Conservation (phyloP, 2,329 filamentous ascomycete genomes). For the Drechslera avenae region DNA sequence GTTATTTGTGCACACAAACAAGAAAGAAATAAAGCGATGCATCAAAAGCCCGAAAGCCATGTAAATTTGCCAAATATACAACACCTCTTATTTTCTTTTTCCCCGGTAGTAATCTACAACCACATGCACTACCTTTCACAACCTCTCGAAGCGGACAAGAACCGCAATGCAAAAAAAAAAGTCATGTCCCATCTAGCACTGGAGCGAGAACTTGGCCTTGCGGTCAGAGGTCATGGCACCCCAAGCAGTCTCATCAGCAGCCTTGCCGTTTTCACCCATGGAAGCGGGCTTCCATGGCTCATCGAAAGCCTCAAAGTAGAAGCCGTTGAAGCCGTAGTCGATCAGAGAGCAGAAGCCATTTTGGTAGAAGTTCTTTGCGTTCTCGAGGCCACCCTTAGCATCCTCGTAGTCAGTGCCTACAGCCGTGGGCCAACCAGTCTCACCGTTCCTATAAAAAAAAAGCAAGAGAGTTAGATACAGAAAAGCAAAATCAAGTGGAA, state of each 20-base stretch:
- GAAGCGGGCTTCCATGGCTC: conserved; percentile 72
- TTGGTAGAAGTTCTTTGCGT: conserved; percentile 66
- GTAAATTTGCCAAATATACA: too few species aligned
- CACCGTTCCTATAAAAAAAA: conserved; percentile 22
- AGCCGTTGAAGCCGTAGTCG: conserved; percentile 69
- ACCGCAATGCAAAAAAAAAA: not conserved
- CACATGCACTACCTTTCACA: too few species aligned
- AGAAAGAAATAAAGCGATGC: too few species aligned
- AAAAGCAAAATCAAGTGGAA: too few species aligned
- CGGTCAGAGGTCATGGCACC: conserved; percentile 68
- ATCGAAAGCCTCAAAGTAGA: conserved; percentile 76
- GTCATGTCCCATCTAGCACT: conserved; percentile 50
- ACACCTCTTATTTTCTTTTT: too few species aligned
- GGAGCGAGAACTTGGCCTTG: conserved; percentile 60
- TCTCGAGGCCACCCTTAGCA: conserved; percentile 64
- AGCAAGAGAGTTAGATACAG: too few species aligned
- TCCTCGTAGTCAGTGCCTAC: conserved; percentile 66
- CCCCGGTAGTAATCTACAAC: too few species aligned
- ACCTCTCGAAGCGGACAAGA: too few species aligned
- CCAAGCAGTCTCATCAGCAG: conserved; percentile 70
- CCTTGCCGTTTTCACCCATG: conserved; percentile 66
- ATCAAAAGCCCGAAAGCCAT: too few species aligned
- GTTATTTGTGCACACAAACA: too few species aligned
- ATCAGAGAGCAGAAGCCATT: conserved; percentile 67
- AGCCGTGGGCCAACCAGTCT: conserved; percentile 34